Percentiles rank a stretch among this genome's conserved stretches.
Evolutionary conservation across 495 filamentous ascomycete genomes (phyloP).

Genomic region (Trichoderma gamsii): DNA sequence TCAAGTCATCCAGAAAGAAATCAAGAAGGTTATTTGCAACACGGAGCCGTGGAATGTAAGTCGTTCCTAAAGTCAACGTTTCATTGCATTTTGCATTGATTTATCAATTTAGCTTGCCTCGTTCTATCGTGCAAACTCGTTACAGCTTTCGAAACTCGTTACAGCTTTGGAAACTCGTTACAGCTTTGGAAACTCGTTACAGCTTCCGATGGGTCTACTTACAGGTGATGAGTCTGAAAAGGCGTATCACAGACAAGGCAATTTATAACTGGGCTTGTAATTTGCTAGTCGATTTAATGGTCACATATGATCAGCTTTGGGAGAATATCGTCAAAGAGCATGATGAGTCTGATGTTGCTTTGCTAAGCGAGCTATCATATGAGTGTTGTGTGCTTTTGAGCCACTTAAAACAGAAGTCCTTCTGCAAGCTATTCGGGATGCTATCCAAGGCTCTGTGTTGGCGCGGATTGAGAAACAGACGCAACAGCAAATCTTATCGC

Average conservation of each 20-base stretch:
- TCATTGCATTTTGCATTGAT: not conserved
- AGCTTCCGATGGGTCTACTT: constrained; percentile 33
- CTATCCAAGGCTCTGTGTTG: not conserved
- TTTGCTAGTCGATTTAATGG: constrained; percentile 27
- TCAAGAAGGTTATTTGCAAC: constrained; percentile 16
- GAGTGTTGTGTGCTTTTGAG: not conserved
- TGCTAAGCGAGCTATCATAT: constrained; percentile 1
- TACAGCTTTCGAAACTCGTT: constrained; percentile 27
- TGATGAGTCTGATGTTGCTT: not conserved
- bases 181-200: too few species aligned
- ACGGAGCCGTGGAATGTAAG: constrained; percentile 20
- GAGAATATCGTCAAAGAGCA: constrained; percentile 19
- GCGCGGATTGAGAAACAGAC: not conserved
- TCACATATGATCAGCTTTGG: constrained; percentile 33
- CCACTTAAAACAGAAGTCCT: not conserved
- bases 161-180: too few species aligned
- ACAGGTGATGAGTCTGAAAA: constrained; percentile 30
- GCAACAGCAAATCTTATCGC: not conserved
- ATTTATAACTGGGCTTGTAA: constrained; percentile 28
- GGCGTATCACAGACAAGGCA: constrained; percentile 17
- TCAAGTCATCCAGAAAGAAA: constrained; percentile 18
- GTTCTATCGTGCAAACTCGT: not conserved
- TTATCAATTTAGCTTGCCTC: too few species aligned
- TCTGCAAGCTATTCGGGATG: not conserved
- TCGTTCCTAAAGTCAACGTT: too few species aligned